Evolutionary conservation across 2,329 filamentous ascomycete species (phyloP).

Genomic region (Cladophialophora chaetospira): DNA sequence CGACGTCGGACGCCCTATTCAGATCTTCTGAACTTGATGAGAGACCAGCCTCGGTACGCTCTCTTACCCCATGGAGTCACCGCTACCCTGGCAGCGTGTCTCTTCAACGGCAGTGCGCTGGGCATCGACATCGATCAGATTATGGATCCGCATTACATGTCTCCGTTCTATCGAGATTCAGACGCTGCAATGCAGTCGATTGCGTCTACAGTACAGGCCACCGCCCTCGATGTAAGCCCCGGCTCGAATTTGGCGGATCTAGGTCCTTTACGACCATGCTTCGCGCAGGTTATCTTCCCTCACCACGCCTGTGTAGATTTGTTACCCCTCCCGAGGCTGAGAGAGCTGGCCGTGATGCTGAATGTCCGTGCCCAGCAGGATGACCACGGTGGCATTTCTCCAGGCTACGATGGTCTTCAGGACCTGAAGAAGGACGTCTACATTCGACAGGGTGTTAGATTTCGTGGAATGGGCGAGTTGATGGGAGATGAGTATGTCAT

Average conservation of each 20-base stretch:
- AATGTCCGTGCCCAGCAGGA: slow-evolving; percentile 1
- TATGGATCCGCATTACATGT: slow-evolving; percentile 16
- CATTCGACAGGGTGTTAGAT: slow-evolving; percentile 14
- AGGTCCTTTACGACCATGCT: slow-evolving; percentile 8
- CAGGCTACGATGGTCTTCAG: slow-evolving; percentile 1
- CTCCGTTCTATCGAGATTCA: slow-evolving; percentile 14
- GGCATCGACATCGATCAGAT: slow-evolving; percentile 15
- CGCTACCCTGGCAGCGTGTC: slow-evolving; percentile 13
- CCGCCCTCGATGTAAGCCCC: not conserved
- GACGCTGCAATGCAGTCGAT: not conserved
- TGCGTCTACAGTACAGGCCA: not conserved
- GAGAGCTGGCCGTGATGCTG: slow-evolving; percentile 14
- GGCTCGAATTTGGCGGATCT: not conserved
- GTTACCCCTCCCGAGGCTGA: slow-evolving; percentile 10
- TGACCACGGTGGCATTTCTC: not conserved
- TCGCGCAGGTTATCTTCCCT: slow-evolving; percentile 13
- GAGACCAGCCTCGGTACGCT: not conserved
- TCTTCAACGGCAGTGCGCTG: slow-evolving; percentile 13
- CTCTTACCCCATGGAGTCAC: slow-evolving; percentile 15
- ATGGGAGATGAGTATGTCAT: slow-evolving; percentile 5
- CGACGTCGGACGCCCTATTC: slow-evolving; percentile 1
- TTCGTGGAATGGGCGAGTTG: slow-evolving; percentile 11
- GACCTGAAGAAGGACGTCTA: slow-evolving; percentile 19
- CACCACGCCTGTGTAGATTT: slow-evolving; percentile 17
- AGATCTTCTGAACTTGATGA: slow-evolving; percentile 1